Evolutionary conservation across 2,329 filamentous ascomycete genomes (phyloP), one percentile per base, ranked within the genome.

Genomic region (Apiospora phragmitis): DNA sequence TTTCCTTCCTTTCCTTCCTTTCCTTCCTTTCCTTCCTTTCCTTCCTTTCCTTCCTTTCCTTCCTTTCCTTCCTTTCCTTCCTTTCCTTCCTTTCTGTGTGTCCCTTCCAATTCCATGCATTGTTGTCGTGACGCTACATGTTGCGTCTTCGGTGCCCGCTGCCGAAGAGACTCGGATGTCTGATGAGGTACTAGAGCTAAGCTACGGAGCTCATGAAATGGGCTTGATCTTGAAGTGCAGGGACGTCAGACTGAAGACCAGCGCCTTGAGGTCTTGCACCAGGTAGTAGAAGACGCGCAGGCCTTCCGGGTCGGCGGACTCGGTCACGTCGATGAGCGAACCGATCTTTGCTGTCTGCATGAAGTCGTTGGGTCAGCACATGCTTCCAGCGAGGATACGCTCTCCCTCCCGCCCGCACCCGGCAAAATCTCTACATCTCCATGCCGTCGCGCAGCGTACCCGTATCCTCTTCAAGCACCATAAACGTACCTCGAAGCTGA

Each of bases 271-370:
- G 80, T 99, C 96, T 80, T 99, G 96, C 6, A 98, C 95, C 9
- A 99, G 91, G 80, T 99, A 99, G 86, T 99, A 99, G 83, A 99
- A 99, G 3, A 99, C 96, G 67, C 96, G 91, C 16, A 99, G 89
- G 41, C 96, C 96, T 83, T 99, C 96, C 1, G 96, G 96, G 79
- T 99, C 96, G 68, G 94, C 92, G 3, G 95, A 98, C 80, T 98
- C 96, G 68, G 94, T 97, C 71, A 99, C 96, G 80, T 99, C 96
- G 75, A 97, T 95, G 68, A 99, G 85, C 11, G 96, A 98, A 72
- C 96, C 96, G 75, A 99, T 98, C 84, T 99, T 99, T 45, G 96
- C 96, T 41, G 96, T 99, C 95, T 98, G 75, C 73, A 41, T 38
- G 1, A 11, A n/a, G 12, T 24, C 29, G 9, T 24, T 11, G 32